Evolutionary conservation across 176 grass and related monocot species (phyloP), one percentile per base, ranked within the genome.

Genomic region (Elymus sibiricus): DNA sequence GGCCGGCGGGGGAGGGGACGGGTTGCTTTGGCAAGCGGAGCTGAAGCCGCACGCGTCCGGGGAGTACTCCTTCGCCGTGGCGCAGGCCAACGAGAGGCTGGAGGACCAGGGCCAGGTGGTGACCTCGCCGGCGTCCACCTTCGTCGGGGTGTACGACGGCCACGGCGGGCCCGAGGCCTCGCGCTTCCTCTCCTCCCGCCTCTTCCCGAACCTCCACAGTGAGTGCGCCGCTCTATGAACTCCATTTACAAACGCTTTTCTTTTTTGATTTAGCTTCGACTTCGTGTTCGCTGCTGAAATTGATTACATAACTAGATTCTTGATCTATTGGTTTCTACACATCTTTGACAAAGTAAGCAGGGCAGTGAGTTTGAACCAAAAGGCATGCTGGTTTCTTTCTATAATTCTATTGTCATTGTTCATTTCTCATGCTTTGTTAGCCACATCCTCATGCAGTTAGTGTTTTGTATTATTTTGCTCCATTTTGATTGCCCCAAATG

Each of bases 111-210:
- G 81, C 34, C 87, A 84, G 74, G 64, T 88, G 72, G 64, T 62
- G 51, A 88, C 80, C 27, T 77, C 80, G 61, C 53, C 62, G 28
- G 34, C 44, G 26, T 51, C 49, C 49, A 88, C 81, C 28, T 84
- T 83, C 19, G 81, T 88, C 14, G 87, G 87, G 13, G 80, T 88
- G 26, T 88, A 88, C 74, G 87, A 88, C 37, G 81, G 87, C 27
- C 87, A 88, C 63, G 80, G 80, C 37, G 87, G 87, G 11, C 74
- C 80, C 12, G 74, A 88, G 25, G 64, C 87, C 51, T 83, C 87
- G 13, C 87, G 71, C 14, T 88, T 88, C 63, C 46, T 84, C 53
- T 78, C 72, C 53, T 61, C 70, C 12, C 80, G 64, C 28, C 87
- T 88, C 22, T 88, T 88, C 87, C 87, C 37, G 5, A 26, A 84